A percentile compares a stretch with the other conserved stretches of the same genome.
Evolutionary conservation across 768 basidiomycete species (phyloP).

Genomic region (Boletus fagicola): DNA sequence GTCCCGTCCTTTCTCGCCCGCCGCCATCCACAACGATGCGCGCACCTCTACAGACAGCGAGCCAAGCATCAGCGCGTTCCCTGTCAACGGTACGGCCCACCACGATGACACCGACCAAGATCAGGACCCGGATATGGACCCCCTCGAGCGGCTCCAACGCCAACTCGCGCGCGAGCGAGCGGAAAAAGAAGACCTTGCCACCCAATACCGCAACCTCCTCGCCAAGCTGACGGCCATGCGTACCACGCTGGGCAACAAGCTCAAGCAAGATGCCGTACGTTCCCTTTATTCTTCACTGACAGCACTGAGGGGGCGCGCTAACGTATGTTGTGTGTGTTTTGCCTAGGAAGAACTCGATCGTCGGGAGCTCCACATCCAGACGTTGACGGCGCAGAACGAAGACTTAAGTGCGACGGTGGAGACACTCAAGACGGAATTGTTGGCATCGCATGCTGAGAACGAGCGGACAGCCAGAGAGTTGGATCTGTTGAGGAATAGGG

Average conservation of each 20-base stretch:
- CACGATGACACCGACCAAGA: conserved; percentile 40
- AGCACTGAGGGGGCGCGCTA: background rate
- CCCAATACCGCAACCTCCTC: conserved; percentile 83
- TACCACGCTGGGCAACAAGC: conserved; percentile 87
- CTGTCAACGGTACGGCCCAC: conserved; percentile 35
- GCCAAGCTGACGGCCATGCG: conserved; percentile 92
- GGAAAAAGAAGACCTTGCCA: conserved; percentile 85
- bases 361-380: conserved; percentile 78
- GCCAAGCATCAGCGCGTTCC: conserved; percentile 29
- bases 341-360: conserved; percentile 96
- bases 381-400: conserved; percentile 74
- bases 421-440: conserved; percentile 78
- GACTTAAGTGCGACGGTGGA: conserved; percentile 69
- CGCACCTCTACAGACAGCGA: conserved; percentile 47
- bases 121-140: conserved; percentile 46
- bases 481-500: conserved; percentile 60
- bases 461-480: conserved; percentile 70
- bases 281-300: background rate
- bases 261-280: conserved; percentile 94
- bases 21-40: conserved; percentile 10
- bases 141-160: conserved; percentile 58
- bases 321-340: background rate
- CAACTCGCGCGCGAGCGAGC: conserved; percentile 74
- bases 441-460: conserved; percentile 71
- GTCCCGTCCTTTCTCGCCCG: conserved; percentile 35